A percentile compares a stretch with the other conserved stretches of the same genome.
These are phyloP conservation scores for Alternaria tenuissima DNA, from an alignment of 2,329 filamentous ascomycete genomes.

Conservation along the genomic window DNA sequence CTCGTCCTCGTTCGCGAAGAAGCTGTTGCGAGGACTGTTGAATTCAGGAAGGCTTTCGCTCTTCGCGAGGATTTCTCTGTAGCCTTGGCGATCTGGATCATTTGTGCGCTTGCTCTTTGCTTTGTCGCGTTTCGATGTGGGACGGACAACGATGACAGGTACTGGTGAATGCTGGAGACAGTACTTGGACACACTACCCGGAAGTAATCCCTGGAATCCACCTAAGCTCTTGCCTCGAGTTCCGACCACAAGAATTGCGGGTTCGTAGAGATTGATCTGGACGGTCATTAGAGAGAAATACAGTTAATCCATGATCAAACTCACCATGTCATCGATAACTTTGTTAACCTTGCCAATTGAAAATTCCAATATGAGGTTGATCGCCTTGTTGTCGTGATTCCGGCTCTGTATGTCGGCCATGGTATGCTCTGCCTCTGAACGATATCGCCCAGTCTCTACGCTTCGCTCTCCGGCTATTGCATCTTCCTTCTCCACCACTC, in stretches of 20 bases:
- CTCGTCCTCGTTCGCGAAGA: slow-evolving; percentile 51
- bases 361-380: slow-evolving; percentile 86
- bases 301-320: slow-evolving; percentile 32
- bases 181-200: slow-evolving; percentile 92
- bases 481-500: slow-evolving; percentile 84
- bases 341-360: slow-evolving; percentile 88
- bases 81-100: slow-evolving; percentile 78
- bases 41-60: slow-evolving; percentile 65
- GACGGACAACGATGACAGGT: slow-evolving; percentile 89
- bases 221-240: slow-evolving; percentile 85
- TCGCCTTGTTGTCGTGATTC: slow-evolving; percentile 82
- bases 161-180: slow-evolving; percentile 93
- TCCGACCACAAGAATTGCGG: slow-evolving; percentile 88
- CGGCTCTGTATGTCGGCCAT: slow-evolving; percentile 80
- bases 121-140: slow-evolving; percentile 85
- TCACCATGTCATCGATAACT: slow-evolving; percentile 88
- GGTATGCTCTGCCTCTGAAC: slow-evolving; percentile 75
- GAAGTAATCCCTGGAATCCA: slow-evolving; percentile 84
- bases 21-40: slow-evolving; percentile 56
- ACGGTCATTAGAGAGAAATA: slow-evolving; percentile 8
- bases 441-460: slow-evolving; percentile 74
- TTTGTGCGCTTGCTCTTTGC: slow-evolving; percentile 86
- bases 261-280: slow-evolving; percentile 90
- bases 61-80: slow-evolving; percentile 78
- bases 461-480: slow-evolving; percentile 69